Percentiles rank a stretch among this genome's conserved stretches.
These are phyloP conservation scores for Cucurbita ficifolia DNA, from an alignment of 306 rosid genomes.

Conservation along the genomic window DNA sequence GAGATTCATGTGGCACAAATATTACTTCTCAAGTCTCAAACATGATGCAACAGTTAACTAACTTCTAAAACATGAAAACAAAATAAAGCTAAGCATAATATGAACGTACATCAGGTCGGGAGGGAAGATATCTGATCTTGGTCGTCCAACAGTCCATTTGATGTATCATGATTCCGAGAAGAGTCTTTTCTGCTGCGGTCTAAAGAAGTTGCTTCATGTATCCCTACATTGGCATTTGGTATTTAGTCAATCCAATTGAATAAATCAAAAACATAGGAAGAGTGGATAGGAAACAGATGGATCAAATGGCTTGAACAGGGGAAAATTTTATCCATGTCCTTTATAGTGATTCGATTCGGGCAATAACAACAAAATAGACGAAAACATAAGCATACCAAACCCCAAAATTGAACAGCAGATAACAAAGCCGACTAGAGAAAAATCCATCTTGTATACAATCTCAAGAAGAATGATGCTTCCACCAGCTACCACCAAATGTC, in stretches of 20 bases:
- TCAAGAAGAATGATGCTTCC: constrained; percentile 80
- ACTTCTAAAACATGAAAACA: background rate
- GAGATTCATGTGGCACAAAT: background rate
- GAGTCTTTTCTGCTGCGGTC: constrained; percentile 67
- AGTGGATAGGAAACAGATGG: background rate
- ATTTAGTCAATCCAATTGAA: background rate
- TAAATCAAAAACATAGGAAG: background rate
- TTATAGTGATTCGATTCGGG: background rate
- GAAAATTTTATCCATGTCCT: background rate
- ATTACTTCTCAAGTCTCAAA: background rate
- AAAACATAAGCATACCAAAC: constrained; percentile 49
- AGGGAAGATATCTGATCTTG: constrained; percentile 58
- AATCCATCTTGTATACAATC: constrained; percentile 68
- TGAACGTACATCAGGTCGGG: constrained; percentile 67
- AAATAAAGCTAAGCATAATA: background rate
- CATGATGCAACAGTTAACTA: constrained; percentile 1
- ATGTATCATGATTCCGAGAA: constrained; percentile 26
- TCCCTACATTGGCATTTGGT: constrained; percentile 32
- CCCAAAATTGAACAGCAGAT: constrained; percentile 82
- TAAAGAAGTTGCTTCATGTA: constrained; percentile 78
- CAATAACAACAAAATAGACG: background rate
- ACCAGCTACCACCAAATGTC: constrained; percentile 85
- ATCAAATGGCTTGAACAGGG: background rate
- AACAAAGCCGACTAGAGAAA: constrained; percentile 63
- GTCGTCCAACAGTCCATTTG: constrained; percentile 42